Base-by-base conservation (phyloP, 2,329 filamentous ascomycete species). In the Colletotrichum karsti region DNA sequence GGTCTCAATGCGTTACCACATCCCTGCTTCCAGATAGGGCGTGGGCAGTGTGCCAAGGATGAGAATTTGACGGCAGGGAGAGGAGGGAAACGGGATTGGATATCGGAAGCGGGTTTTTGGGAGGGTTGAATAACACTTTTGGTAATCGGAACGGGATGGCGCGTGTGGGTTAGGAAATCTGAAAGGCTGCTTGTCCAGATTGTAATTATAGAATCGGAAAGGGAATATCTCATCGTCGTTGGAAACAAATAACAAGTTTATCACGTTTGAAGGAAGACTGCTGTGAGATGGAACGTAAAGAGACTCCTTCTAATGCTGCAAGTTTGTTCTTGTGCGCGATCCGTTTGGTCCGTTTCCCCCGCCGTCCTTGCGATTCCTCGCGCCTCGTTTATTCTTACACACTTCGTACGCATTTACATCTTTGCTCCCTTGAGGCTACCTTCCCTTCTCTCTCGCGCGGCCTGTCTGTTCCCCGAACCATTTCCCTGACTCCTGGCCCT, bases 351-450 rank as follows among this genome's bases (percentile, higher is more conserved):
- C 39, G 41, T 35, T 46, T 46, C 55, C 24, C 53, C 39, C 55
- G 22, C 39, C 39, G 24, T 13, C 30, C 28, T 24, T 26, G n/a
- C 41, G 22, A 24, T 37, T 26, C 26, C 28, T 24, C 12, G 28
- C 20, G 55, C 18, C 26, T 46, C 41, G 41, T 54, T 54, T 54
- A 54, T 42, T 54, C 60, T 58, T 67, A 59, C 64, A 61, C 37
- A 8, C 6, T 46, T 46, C 37, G 42, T 42, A 24, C 56, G 56
- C 55, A 51, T 39, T n/a, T n/a, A n/a, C n/a, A n/a, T n/a, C n/a
- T n/a, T n/a, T n/a, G n/a, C n/a, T n/a, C n/a, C n/a, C n/a, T n/a
- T n/a, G n/a, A n/a, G n/a, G n/a, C n/a, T n/a, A n/a, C n/a, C n/a
- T n/a, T n/a, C n/a, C 13, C 24, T 15, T 26, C 28, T 15, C 24